Evolutionary conservation across 768 basidiomycete genomes (phyloP), one percentile per base, ranked within the genome.

Genomic region (Trametes sanguinea): DNA sequence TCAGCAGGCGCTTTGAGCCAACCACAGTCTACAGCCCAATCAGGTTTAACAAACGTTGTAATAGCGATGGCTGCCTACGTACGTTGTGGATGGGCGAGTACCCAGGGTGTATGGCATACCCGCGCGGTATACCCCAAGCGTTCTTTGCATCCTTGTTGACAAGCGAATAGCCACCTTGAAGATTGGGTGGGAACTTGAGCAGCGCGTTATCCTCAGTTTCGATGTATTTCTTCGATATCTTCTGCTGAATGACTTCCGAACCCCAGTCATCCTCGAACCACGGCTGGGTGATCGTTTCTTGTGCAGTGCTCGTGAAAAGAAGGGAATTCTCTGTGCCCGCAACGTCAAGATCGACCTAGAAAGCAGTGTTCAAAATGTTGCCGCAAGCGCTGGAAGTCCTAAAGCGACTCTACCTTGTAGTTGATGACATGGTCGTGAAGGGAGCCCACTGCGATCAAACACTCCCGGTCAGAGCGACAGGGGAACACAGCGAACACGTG

Each of bases 371-470:
- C n/a, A 53, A 35, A 22, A 10, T 10, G 52, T 29, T 54, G 30
- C 47, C 51, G 27, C 39, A 14, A 4, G 42, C 6, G 22, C 22
- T 46, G 11, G 29, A 62, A 9, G n/a, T 78, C n/a, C 9, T n/a
- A 37, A 37, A 6, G 35, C 6, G 35, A 37, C 2, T 48, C 16
- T 16, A 62, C 82, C 72, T 83, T 85, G 73, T 77, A 85, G 69
- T 86, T 86, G 69, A 89, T 83, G 37, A 88, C 81, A 65, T 87
- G 86, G 69, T 89, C 86, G 62, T 88, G 87, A 10, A 88, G 70
- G 42, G 80, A 85, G 10, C 87, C 87, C 84, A 87, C 83, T 84
- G 27, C 22, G 29, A 51, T 14, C 17, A 46, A 14, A 33, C 17
- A 40, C 60, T 29, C 22, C 40, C 1, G 59, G 22, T 44, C 5